Evolutionary conservation across 345 rosid genomes (phyloP), one percentile per base, ranked within the genome.

Genomic region (Eucalyptus viminalis): DNA sequence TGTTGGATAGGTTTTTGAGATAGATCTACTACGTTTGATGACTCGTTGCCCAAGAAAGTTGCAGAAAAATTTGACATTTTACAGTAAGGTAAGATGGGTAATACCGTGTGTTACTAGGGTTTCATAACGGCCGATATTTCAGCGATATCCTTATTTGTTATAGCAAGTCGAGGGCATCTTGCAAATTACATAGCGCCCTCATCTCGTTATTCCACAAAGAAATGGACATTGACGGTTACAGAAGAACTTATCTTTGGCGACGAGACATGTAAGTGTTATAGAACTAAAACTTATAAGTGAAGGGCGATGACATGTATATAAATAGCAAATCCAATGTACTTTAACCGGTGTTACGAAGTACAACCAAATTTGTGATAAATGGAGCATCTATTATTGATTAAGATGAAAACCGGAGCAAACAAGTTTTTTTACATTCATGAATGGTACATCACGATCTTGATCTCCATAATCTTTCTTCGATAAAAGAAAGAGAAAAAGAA

Each of bases 211-310:
- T 37, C 15, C 47, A 9, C 27, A 11, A 34, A 24, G 8, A 6
- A 40, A 76, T 76, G 47, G 47, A 37, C 19, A n/a, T 0, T 14
- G 14, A 14, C 1, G 0, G 0, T n/a, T 62, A 29, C 17, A 13
- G 3, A 15, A 65, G 27, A 40, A 76, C 6, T 76, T 22, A 16
- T 25, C 6, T 76, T 76, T 40, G 2, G 1, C 0, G 1, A 40
- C 0, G 1, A 19, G 2, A 37, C 3, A 76, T 9, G 4, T 11
- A 24, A 37, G 16, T 0, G 5, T 76, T 40, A 11, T 76, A 40
- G 9, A 40, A 25, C 1, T 6, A 40, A 37, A 76, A 24, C 9
- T 40, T 27, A 76, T 40, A 21, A 0, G 16, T 76, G 16, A 40
- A 40, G 1, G 16, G 29, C 22, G 8, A 22, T 22, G 11, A 0